These are phyloP conservation scores for Neurospora africana DNA, from an alignment of 495 filamentous ascomycete species.

Conservation along the genomic window DNA sequence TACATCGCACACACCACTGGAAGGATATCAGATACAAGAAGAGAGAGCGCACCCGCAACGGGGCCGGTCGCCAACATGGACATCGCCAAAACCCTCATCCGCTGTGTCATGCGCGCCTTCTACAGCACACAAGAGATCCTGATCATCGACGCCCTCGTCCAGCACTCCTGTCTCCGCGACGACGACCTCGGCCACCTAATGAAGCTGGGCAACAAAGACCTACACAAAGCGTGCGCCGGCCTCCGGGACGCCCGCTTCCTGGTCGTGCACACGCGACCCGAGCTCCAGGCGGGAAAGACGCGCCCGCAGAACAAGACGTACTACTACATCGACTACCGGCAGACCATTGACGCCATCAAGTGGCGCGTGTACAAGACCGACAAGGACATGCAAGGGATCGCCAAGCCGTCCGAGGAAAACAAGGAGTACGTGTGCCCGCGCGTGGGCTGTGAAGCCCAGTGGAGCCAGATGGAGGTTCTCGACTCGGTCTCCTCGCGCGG, in stretches of 20 bases:
- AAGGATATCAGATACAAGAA: neutral
- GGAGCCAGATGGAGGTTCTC: conserved; percentile 77
- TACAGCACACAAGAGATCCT: conserved; percentile 83
- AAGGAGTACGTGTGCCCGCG: conserved; percentile 83
- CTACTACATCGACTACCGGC: conserved; percentile 93
- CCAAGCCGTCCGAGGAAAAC: conserved; percentile 68
- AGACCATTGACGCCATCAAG: conserved; percentile 92
- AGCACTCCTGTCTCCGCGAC: conserved; percentile 80
- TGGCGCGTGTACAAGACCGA: conserved; percentile 79
- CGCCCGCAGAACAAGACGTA: conserved; percentile 78
- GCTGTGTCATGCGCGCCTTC: conserved; percentile 83
- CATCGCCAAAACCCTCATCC: conserved; percentile 76
- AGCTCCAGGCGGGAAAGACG: conserved; percentile 67
- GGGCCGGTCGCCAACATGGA: conserved; percentile 49
- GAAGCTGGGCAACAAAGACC: conserved; percentile 76
- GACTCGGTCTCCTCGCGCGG: conserved; percentile 55
- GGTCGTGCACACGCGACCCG: conserved; percentile 69
- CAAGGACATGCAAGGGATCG: conserved; percentile 70
- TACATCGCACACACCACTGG: neutral
- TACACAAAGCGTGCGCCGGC: conserved; percentile 75
- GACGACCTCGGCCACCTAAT: conserved; percentile 79
- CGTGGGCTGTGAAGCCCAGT: conserved; percentile 56
- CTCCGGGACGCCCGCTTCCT: conserved; percentile 80
- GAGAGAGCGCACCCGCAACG: neutral
- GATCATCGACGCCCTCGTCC: conserved; percentile 82